Base-by-base conservation (phyloP, 2,329 filamentous ascomycete genomes). In the Nemania diffusa region DNA sequence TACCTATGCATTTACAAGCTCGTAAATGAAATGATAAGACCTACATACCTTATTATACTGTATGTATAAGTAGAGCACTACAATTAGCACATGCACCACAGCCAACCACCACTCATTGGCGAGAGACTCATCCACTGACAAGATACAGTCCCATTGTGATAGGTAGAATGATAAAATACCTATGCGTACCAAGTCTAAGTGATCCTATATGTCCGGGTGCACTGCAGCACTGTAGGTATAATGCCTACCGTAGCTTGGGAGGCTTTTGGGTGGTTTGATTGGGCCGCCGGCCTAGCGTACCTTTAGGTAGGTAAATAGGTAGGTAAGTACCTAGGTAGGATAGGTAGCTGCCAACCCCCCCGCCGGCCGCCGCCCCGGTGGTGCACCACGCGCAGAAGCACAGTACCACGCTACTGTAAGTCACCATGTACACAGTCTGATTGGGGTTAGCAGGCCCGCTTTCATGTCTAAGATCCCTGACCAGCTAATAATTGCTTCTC, bases 401-500 rank as follows among this genome's bases (percentile, higher is more conserved):
- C 52, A 56, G 52, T 17, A 26, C 50, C 29, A 17, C 42, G 51
- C 52, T 52, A 63, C 52, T 57, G 62, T 57, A 46, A 29, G 46
- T 55, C 55, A 61, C 53, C 32, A 48, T 34, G 37, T 32, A 50
- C 24, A 42, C 58, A 48, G 37, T 55, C 63, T 55, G 55, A 60
- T 60, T 26, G 37, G n/a, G 52, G 48, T 34, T 48, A 56, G 64
- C 57, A 44, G 61, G 60, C 66, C 69, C 64, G 67, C 62, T 65
- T 71, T 65, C 65, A 62, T 68, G 60, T 57, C 29, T 52, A 34
- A 6, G 48, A 57, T 58, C 64, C 68, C 69, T 64, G 60, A 11
- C 62, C 56, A 57, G 57, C 57, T 40, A 48, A 64, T 62, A 65
- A 68, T 69, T 72, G 66, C 69, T 66, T 69, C 64, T 69, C 61